These are phyloP conservation scores for Sporothrix inflata DNA, from an alignment of 2,329 filamentous ascomycete species.

Conservation along the genomic window DNA sequence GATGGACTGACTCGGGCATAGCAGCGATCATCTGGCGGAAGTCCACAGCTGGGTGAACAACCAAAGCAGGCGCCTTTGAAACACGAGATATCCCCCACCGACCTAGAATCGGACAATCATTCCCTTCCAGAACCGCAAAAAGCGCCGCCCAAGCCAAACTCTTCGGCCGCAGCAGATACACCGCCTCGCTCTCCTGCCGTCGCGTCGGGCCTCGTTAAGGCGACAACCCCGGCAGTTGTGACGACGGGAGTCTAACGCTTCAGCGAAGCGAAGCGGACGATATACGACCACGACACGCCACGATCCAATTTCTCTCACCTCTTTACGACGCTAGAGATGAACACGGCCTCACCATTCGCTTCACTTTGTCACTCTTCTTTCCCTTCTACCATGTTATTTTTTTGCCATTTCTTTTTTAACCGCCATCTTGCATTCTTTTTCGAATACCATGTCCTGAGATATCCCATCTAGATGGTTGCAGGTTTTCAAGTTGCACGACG, in stretches of 20 bases:
- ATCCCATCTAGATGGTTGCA: not conserved
- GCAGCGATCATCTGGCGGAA: not conserved
- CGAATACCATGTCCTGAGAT: not conserved
- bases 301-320: not conserved
- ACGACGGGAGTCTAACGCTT: conserved; percentile 3
- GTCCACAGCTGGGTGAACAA: not conserved
- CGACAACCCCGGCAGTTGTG: not conserved
- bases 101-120: not conserved
- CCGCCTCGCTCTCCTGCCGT: conserved; percentile 11
- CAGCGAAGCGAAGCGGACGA: not conserved
- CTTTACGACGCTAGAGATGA: not conserved
- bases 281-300: not conserved
- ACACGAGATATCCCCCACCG: not conserved
- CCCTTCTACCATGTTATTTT: not conserved
- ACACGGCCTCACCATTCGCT: not conserved
- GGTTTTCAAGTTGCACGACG: not conserved
- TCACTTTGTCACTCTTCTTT: not conserved
- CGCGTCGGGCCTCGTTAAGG: conserved; percentile 20
- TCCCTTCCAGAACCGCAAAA: not conserved
- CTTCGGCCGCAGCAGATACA: not conserved
- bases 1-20: not conserved
- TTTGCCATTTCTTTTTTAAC: not conserved
- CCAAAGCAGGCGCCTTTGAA: not conserved
- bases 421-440: not conserved
- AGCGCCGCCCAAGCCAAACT: not conserved